Percentiles rank a stretch among this genome's conserved stretches.
Evolutionary conservation across 345 rosid species (phyloP).

Genomic region (Psidium guajava): DNA sequence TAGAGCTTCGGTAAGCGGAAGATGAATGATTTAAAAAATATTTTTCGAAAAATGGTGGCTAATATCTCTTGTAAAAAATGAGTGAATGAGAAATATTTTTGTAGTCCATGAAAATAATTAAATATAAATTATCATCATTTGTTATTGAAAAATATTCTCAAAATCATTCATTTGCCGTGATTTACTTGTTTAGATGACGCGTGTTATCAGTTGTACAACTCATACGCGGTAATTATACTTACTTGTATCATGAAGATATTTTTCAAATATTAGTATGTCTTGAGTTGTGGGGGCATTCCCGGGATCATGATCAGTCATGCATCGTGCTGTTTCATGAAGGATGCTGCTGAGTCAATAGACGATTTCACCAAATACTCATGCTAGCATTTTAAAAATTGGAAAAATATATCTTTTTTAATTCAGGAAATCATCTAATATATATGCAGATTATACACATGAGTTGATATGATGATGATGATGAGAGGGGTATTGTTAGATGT

Average conservation of each 20-base stretch:
- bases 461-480: not conserved
- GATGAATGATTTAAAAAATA: not conserved
- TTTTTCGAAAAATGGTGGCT: not conserved
- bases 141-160: not conserved
- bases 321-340: too few species aligned
- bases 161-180: not conserved
- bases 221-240: too few species aligned
- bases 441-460: not conserved
- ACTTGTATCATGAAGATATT: too few species aligned
- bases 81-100: not conserved
- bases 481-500: not conserved
- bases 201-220: not conserved
- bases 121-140: not conserved
- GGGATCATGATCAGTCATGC: too few species aligned
- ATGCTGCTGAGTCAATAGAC: too few species aligned
- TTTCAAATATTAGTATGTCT: too few species aligned
- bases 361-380: too few species aligned
- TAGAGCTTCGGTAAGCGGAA: not conserved
- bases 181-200: not conserved
- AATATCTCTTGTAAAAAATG: not conserved
- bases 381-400: too few species aligned
- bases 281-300: too few species aligned
- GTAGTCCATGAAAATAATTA: fast-evolving
- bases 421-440: not conserved
- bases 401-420: too few species aligned